A percentile compares a stretch with the other conserved stretches of the same genome.
Evolutionary conservation across 768 basidiomycete species (phyloP).

Genomic region (Trametes cingulata): DNA sequence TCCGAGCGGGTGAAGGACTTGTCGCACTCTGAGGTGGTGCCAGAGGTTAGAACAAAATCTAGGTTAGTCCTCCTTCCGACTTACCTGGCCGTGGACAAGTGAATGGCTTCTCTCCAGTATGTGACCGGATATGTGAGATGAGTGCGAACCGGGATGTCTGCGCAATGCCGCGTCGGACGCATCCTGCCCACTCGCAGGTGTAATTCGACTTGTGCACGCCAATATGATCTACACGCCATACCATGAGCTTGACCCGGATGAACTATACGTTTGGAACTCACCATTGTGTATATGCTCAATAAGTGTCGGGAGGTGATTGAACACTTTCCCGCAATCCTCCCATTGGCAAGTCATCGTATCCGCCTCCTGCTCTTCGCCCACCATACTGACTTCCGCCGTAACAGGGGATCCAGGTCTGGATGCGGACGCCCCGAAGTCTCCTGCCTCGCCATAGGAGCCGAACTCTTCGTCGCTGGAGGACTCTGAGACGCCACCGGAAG

Average conservation of each 20-base stretch:
- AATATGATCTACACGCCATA: slow-evolving; percentile 62
- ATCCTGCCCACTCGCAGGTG: slow-evolving; percentile 88
- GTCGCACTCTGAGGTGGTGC: slow-evolving; percentile 70
- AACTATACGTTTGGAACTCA: slow-evolving; percentile 37
- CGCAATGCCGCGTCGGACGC: slow-evolving; percentile 73
- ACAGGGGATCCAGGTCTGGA: slow-evolving; percentile 45
- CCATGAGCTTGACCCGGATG: not conserved
- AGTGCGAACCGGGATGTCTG: slow-evolving; percentile 91
- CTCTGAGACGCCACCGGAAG: slow-evolving; percentile 24
- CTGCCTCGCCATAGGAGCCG: slow-evolving; percentile 7
- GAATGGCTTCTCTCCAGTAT: slow-evolving; percentile 95
- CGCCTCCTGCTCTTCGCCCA: slow-evolving; percentile 30
- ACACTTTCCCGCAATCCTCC: slow-evolving; percentile 79
- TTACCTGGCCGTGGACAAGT: slow-evolving; percentile 77
- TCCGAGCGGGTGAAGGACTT: slow-evolving; percentile 95
- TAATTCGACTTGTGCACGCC: slow-evolving; percentile 83
- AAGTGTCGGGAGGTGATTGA: slow-evolving; percentile 68
- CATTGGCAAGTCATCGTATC: slow-evolving; percentile 80
- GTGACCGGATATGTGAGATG: slow-evolving; percentile 86
- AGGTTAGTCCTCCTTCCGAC: slow-evolving; percentile 20
- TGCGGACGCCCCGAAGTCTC: slow-evolving; percentile 29
- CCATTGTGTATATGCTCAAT: slow-evolving; percentile 84
- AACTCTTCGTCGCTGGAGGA: slow-evolving; percentile 27
- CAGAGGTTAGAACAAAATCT: not conserved
- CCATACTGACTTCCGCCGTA: slow-evolving; percentile 19